phyloP scores from a whole-genome alignment of 208 protist species.

The Trichomonas vaginalis region DNA sequence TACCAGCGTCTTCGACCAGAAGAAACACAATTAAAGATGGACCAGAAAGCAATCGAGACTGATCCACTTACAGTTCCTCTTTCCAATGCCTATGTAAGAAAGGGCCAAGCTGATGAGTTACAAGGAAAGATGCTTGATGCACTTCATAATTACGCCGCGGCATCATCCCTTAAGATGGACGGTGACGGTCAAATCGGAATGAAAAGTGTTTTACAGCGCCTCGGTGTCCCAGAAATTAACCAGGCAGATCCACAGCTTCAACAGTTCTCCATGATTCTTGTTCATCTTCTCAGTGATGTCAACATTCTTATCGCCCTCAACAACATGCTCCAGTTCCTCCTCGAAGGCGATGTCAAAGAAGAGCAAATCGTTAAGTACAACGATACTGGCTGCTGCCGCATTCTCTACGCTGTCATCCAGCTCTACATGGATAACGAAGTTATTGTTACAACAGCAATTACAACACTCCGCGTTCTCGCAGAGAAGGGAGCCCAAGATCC shows the following conservation, averaged over 20 bases:
- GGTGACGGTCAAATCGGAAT: neutral
- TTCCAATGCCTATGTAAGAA: neutral
- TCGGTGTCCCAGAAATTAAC: neutral
- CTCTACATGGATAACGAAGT: neutral
- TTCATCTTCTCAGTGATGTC: neutral
- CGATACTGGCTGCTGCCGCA: neutral
- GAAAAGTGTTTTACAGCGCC: neutral
- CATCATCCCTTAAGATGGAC: neutral
- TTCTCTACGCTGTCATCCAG: neutral
- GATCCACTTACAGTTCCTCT: neutral
- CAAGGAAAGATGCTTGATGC: neutral
- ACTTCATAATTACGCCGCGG: neutral
- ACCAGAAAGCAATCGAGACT: neutral
- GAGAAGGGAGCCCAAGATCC: neutral
- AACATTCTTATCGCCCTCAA: neutral
- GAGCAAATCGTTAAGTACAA: neutral
- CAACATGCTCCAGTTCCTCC: neutral
- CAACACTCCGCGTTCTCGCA: neutral
- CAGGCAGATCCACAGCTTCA: neutral
- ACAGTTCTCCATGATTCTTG: neutral
- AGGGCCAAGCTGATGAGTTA: neutral
- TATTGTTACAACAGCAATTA: neutral
- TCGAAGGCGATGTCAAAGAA: neutral
- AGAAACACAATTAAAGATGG: neutral
- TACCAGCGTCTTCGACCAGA: neutral